phyloP scores from a whole-genome alignment of 148 eudicot species.

The Nepenthes mirabilis region DNA sequence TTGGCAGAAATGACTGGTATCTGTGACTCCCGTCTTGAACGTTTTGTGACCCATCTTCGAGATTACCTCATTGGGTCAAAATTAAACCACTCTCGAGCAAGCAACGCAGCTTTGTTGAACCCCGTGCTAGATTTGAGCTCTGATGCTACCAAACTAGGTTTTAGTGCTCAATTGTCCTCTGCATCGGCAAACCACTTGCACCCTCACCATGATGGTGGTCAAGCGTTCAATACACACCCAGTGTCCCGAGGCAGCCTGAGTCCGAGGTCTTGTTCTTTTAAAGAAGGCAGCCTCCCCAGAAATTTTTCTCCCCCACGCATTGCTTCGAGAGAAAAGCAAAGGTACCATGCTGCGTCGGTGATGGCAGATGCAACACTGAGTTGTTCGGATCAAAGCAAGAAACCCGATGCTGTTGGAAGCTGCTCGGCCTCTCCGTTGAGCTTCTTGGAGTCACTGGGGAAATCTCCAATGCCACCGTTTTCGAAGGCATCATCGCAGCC shows the following conservation, averaged over 20 bases:
- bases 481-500: constrained; percentile 19
- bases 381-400: constrained; percentile 17
- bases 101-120: constrained; percentile 8
- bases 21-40: constrained; percentile 66
- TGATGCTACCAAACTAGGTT: constrained; percentile 16
- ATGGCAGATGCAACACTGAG: constrained; percentile 14
- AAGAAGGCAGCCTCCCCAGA: constrained; percentile 32
- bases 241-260: constrained; percentile 15
- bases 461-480: constrained; percentile 18
- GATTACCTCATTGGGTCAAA: constrained; percentile 48
- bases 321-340: constrained; percentile 38
- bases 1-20: constrained; percentile 79
- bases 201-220: constrained; percentile 26
- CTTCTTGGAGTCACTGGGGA: constrained; percentile 38
- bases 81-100: constrained; percentile 20
- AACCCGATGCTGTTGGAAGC: constrained; percentile 16
- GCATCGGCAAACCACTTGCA: constrained; percentile 28
- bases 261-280: constrained; percentile 52
- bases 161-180: constrained; percentile 17
- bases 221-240: constrained; percentile 3
- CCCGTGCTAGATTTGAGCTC: constrained; percentile 13
- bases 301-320: constrained; percentile 29
- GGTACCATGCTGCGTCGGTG: constrained; percentile 14
- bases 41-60: constrained; percentile 63
- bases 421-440: constrained; percentile 16